Evolutionary conservation across 331 rosid species (phyloP), one percentile per base, ranked within the genome.

Genomic region (Quercus phellos): DNA sequence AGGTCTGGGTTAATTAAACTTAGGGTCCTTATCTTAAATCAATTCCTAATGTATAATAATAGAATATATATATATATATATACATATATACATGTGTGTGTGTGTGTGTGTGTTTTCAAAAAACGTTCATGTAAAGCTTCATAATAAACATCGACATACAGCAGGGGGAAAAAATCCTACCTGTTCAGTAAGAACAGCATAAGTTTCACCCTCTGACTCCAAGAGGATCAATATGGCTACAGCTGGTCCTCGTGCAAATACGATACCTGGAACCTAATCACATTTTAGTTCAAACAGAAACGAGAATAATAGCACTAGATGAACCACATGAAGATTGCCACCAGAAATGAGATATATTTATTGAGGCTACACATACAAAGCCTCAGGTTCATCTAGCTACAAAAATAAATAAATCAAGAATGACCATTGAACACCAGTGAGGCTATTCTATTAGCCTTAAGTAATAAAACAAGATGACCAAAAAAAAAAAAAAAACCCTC

Each of bases 211-310:
- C 72, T 84, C 97, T 9, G 97, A 90, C 64, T 89, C 90, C 81
- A 94, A 78, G 80, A 92, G 98, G 64, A 94, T 88, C 77, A 94
- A 83, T 77, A 92, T 85, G n/a, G 97, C 87, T 35, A 92, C 97
- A 75, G 97, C 97, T 34, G 98, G 95, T 84, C 98, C 97, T 78
- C 98, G 84, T 18, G 98, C 96, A 89, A 94, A 94, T 61, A 92
- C 97, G 68, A 92, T 88, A 64, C 98, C 98, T 80, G 97, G 98
- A 86, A 94, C 87, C 98, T 94, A 85, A 79, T 60, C 56, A 83
- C 9, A 70, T 71, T 84, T 79, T 77, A 88, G 81, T 85, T 82
- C 71, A 80, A 72, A 80, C 67, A 75, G 68, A 79, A 85, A 82
- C 64, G 74, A 50, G 34, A 75, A 51, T 51, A 67, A 81, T 81